A percentile compares a stretch with the other conserved stretches of the same genome.
Evolutionary conservation across 495 filamentous ascomycete genomes (phyloP).

Genomic region (Mytilinidion resinicola): DNA sequence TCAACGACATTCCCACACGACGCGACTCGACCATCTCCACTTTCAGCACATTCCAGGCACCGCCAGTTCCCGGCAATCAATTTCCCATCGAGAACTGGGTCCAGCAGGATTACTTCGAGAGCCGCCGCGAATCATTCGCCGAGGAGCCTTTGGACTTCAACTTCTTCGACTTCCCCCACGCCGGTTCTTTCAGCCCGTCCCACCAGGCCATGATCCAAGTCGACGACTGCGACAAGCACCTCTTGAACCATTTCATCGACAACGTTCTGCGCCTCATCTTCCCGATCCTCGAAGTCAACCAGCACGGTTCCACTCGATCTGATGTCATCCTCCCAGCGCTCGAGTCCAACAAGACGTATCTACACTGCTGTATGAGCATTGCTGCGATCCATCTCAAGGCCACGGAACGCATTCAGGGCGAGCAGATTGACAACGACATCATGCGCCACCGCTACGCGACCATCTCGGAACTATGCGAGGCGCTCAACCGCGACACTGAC

Average conservation of each 20-base stretch:
- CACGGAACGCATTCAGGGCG: constrained; percentile 57
- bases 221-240: constrained; percentile 77
- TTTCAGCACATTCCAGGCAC: constrained; percentile 79
- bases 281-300: constrained; percentile 82
- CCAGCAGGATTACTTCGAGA: constrained; percentile 63
- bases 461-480: constrained; percentile 78
- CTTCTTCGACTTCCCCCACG: constrained; percentile 68
- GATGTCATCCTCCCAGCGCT: constrained; percentile 79
- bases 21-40: constrained; percentile 79
- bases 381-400: constrained; percentile 92
- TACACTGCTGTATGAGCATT: constrained; percentile 94
- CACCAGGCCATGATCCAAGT: constrained; percentile 71
- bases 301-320: constrained; percentile 67
- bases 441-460: constrained; percentile 88
- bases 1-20: constrained; percentile 80
- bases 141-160: constrained; percentile 65
- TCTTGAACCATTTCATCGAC: constrained; percentile 88
- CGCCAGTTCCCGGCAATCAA: constrained; percentile 54
- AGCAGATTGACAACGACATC: constrained; percentile 85
- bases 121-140: constrained; percentile 52
- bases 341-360: constrained; percentile 83
- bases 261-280: constrained; percentile 84
- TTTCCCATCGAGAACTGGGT: constrained; percentile 68
- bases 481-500: constrained; percentile 69
- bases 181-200: constrained; percentile 44